phyloP scores from a whole-genome alignment of 495 filamentous ascomycete genomes.

The Daldinia loculata region DNA sequence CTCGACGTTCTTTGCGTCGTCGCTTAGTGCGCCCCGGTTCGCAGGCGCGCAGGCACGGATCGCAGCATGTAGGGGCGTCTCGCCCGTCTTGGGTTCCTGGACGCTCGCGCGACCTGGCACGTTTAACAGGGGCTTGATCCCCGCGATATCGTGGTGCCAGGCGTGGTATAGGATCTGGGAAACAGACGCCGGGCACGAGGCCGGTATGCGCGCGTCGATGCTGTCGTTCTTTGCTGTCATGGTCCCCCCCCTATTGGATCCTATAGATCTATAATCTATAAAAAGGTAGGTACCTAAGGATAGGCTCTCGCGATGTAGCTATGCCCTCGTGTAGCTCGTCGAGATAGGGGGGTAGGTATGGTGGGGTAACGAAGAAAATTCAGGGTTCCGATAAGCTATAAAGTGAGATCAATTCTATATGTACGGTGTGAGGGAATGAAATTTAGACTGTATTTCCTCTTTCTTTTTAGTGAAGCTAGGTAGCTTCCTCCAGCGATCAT shows the following conservation, averaged over 20 bases:
- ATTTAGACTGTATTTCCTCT: slow-evolving; percentile 25
- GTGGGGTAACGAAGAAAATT: slow-evolving; percentile 31
- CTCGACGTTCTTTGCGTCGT: slow-evolving; percentile 54
- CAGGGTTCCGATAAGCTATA: slow-evolving; percentile 15
- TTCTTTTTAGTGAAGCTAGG: slow-evolving; percentile 1
- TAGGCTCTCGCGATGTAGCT: not conserved
- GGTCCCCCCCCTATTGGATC: not conserved
- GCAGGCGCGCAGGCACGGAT: slow-evolving; percentile 80
- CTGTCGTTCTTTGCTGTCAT: slow-evolving; percentile 49
- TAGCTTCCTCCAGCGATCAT: slow-evolving; percentile 4
- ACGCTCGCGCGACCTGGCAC: slow-evolving; percentile 71
- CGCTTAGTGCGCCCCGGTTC: slow-evolving; percentile 35
- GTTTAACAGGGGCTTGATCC: slow-evolving; percentile 78
- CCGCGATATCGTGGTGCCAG: slow-evolving; percentile 79
- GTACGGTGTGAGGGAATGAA: not conserved
- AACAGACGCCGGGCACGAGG: slow-evolving; percentile 54
- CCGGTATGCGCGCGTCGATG: slow-evolving; percentile 55
- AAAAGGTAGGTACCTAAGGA: not conserved
- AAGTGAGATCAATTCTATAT: slow-evolving; percentile 13
- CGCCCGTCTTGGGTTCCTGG: slow-evolving; percentile 85
- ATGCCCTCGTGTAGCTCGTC: slow-evolving; percentile 4
- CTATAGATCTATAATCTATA: too few relatives aligned
- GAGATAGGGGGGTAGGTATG: slow-evolving; percentile 5
- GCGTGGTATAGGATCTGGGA: slow-evolving; percentile 78
- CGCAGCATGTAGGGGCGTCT: slow-evolving; percentile 87